phyloP scores from a whole-genome alignment of 176 grass and related monocot species.

The Triticum aestivum region DNA sequence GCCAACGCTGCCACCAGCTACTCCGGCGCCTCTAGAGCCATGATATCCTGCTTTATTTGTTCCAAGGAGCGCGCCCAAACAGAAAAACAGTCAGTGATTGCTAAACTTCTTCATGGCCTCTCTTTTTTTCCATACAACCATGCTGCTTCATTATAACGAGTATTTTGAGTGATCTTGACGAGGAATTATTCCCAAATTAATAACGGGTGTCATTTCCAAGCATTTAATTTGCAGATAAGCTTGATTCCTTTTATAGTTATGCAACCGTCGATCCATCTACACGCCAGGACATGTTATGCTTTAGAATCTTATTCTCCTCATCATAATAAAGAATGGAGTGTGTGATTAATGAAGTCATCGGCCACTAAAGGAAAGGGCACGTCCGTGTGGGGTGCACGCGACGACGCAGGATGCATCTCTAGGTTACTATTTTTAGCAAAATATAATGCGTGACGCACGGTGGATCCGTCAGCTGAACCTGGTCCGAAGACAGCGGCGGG shows the following conservation, averaged over 20 bases:
- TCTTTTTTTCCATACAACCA: background rate
- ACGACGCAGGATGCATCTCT: background rate
- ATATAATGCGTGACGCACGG: conserved; percentile 15
- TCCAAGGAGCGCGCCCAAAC: background rate
- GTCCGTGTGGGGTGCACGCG: background rate
- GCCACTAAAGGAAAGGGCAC: background rate
- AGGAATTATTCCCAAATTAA: background rate
- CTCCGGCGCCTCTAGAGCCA: conserved; percentile 16
- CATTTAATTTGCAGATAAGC: background rate
- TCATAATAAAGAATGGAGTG: no score
- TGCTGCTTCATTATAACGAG: background rate
- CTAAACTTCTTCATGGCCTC: background rate
- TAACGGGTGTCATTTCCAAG: background rate
- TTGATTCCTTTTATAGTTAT: background rate
- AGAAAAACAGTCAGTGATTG: background rate
- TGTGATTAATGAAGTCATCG: background rate
- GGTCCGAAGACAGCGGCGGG: conserved; percentile 14
- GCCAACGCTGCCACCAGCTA: conserved; percentile 34
- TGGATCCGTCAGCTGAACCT: conserved; percentile 43
- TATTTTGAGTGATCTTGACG: background rate
- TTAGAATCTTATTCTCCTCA: background rate
- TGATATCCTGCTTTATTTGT: conserved; percentile 46
- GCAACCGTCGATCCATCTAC: background rate
- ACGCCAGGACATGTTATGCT: background rate
- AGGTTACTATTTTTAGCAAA: conserved; percentile 20